Percentiles rank a stretch among this genome's conserved stretches.
phyloP scores from a whole-genome alignment of 805 yeast species.

The Candida ovalis region DNA sequence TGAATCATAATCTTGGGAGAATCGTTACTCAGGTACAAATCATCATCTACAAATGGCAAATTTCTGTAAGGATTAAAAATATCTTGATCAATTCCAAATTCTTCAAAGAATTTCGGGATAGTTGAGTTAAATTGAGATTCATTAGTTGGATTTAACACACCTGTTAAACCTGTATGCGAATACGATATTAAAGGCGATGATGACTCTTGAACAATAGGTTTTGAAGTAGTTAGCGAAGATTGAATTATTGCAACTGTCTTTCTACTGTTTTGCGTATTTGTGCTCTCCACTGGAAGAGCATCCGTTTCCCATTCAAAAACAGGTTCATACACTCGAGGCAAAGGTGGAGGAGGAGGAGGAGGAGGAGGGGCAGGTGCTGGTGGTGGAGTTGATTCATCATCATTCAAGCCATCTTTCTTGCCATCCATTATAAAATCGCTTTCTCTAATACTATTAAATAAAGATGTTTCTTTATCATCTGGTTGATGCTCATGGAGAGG shows the following conservation, averaged over 20 bases:
- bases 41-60: conserved; percentile 20
- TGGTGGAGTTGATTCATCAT: not conserved
- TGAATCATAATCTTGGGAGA: conserved; percentile 9
- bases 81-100: not conserved
- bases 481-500: not conserved
- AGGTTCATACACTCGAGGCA: not conserved
- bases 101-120: too few relatives aligned
- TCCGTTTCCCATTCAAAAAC: not conserved
- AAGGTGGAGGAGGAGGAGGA: not conserved
- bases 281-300: not conserved
- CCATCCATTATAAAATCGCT: not conserved
- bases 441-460: not conserved
- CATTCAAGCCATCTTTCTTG: not conserved
- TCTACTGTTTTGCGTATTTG: not conserved
- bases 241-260: not conserved
- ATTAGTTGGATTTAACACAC: not conserved
- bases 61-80: conserved; percentile 21
- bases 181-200: not conserved
- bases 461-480: not conserved
- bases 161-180: not conserved
- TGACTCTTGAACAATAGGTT: not conserved
- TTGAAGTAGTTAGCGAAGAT: not conserved
- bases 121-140: not conserved
- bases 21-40: conserved; percentile 19
- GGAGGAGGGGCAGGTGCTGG: not conserved